phyloP scores from a whole-genome alignment of 768 basidiomycete genomes.

The Scleroderma citrinum region DNA sequence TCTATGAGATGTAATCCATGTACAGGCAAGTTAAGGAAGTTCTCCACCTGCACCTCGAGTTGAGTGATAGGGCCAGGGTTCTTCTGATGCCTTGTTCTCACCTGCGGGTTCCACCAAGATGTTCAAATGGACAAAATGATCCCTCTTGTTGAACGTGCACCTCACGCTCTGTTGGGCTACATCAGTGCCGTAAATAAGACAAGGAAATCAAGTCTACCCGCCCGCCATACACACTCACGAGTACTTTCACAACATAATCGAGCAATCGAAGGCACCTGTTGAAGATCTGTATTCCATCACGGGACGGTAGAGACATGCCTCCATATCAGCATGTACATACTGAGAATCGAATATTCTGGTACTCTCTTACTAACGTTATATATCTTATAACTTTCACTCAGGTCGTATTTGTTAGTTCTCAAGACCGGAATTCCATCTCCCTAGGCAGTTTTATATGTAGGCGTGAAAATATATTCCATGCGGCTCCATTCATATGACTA shows the following conservation, averaged over 20 bases:
- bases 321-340: constrained; percentile 88
- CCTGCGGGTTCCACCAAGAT: constrained; percentile 64
- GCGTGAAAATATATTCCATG: too few species aligned
- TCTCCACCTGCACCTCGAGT: constrained; percentile 46
- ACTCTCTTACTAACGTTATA: too few species aligned
- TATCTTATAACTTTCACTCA: too few species aligned
- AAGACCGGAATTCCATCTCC: too few species aligned
- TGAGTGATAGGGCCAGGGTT: too few species aligned
- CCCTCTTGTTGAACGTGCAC: constrained; percentile 54
- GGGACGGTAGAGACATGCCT: constrained; percentile 65
- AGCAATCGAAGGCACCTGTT: too few species aligned
- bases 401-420: too few species aligned
- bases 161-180: too few species aligned
- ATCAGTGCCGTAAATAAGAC: neutral
- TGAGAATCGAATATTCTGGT: constrained; percentile 89
- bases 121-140: constrained; percentile 38
- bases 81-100: constrained; percentile 33
- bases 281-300: constrained; percentile 55
- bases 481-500: too few species aligned
- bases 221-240: constrained; percentile 54
- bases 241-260: constrained; percentile 58
- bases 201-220: constrained; percentile 40
- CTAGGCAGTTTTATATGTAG: too few species aligned
- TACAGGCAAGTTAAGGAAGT: constrained; percentile 34
- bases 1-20: constrained; percentile 27